Evolutionary conservation across 2,329 filamentous ascomycete genomes (phyloP), one percentile per base, ranked within the genome.

Genomic region (Penicillium olsonii): DNA sequence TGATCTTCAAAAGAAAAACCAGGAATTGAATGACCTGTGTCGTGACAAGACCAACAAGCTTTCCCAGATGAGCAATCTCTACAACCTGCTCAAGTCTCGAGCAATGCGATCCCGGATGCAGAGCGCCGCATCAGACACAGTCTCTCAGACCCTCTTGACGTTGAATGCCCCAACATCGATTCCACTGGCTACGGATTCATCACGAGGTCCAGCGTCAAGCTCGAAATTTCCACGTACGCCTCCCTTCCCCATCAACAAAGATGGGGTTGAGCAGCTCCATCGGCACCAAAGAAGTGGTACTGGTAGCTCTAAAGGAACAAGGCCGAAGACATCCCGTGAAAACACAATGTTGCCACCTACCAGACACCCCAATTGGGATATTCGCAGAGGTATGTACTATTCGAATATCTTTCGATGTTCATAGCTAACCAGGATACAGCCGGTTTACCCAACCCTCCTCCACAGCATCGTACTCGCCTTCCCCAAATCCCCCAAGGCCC

Each of bases 21-120:
- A 88, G 15, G 87, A 92, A 29, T 73, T 95, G 1, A 74, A 78
- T 4, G 78, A 84, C 18, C 78, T 83, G 4, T 85, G 84, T 60
- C 81, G 81, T 47, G 86, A 91, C 18, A 94, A 92, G 66, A 84
- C 75, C 57, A 84, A 81, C 39, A 87, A 85, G 50, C 78, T 88
- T 3, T 71, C 84, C 5, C 85, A 90, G 52, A 81, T 84, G 2
- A 88, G 90, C 42, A 79, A 79, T 53, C 69, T 81, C 18, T 85
- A 84, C 59, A 77, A 81, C 38, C 62, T 75, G 11, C 68, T 84
- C 34, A 85, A 84, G 61, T 73, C 76, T 22, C 77, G 79, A 50
- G 75, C 81, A 10, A 77, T 82, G 69, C 71, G 73, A 26, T 75
- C 77, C 2, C 75, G 80, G 11, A 77, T 84, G 50, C 78, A 81